Evolutionary conservation across 1,284 basidiomycete genomes (phyloP).

Genomic region (Thelephora terrestris): DNA sequence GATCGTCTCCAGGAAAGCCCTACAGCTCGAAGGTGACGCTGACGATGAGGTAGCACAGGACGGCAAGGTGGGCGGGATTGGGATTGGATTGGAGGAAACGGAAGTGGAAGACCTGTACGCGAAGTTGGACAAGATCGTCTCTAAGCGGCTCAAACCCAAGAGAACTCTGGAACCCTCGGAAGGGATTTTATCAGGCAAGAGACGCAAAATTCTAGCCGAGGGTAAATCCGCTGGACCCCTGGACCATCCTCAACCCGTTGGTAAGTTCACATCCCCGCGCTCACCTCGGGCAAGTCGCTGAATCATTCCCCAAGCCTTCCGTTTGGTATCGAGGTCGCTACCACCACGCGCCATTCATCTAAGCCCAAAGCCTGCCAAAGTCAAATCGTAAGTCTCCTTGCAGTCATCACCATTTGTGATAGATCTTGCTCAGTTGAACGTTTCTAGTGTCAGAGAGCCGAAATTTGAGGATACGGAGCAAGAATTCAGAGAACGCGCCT

Average conservation of each 20-base stretch:
- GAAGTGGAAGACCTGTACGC: neutral
- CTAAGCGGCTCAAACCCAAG: neutral
- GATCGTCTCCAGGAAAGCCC: neutral
- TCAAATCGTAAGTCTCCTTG: constrained; percentile 2
- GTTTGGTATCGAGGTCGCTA: constrained; percentile 31
- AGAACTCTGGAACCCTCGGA: neutral
- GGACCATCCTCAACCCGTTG: too few species aligned
- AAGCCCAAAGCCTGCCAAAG: constrained; percentile 29
- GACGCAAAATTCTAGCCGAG: too few species aligned
- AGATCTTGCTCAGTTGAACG: neutral
- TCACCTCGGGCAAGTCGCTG: too few species aligned
- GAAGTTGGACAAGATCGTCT: neutral
- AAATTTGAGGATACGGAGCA: constrained; percentile 20
- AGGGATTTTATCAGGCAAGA: too few species aligned
- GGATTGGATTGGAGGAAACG: neutral
- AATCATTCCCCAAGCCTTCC: constrained; percentile 25
- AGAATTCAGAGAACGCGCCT: neutral
- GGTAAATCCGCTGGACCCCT: too few species aligned
- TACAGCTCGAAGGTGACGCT: too few species aligned
- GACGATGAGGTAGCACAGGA: neutral
- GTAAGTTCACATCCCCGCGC: too few species aligned
- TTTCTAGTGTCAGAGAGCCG: constrained; percentile 31
- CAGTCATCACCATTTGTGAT: neutral
- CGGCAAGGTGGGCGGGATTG: neutral
- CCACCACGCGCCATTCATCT: constrained; percentile 27